A percentile compares a stretch with the other conserved stretches of the same genome.
Evolutionary conservation across 2,329 filamentous ascomycete genomes (phyloP).

Genomic region (Fusarium chuoi): DNA sequence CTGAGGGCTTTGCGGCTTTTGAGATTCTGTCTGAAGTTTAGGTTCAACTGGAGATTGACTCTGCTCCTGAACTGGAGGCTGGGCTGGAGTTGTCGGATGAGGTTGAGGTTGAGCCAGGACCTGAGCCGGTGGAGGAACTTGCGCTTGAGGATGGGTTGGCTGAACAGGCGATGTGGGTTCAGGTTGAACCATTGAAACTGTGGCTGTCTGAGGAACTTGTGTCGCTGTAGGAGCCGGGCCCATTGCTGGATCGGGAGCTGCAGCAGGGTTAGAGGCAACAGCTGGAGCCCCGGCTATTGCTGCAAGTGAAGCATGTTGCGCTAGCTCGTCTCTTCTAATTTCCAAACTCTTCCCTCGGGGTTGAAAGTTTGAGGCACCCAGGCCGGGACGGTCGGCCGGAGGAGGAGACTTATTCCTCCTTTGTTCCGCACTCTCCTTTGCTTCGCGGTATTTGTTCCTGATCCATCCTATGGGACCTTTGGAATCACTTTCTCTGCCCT

Average conservation of each 20-base stretch:
- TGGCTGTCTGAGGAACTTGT: constrained; percentile 14
- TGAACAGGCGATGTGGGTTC: constrained; percentile 9
- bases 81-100: constrained; percentile 4
- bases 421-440: constrained; percentile 66
- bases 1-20: background rate
- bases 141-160: constrained; percentile 6
- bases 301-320: constrained; percentile 16
- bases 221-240: background rate
- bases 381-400: constrained; percentile 51
- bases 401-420: constrained; percentile 68
- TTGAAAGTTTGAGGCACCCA: constrained; percentile 45
- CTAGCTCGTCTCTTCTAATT: constrained; percentile 52
- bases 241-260: constrained; percentile 4
- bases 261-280: constrained; percentile 1
- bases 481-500: constrained; percentile 56
- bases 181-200: constrained; percentile 18
- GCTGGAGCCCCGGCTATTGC: constrained; percentile 22
- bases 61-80: constrained; percentile 2
- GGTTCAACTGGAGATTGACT: background rate
- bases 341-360: constrained; percentile 61
- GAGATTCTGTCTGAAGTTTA: background rate
- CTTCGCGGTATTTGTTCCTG: constrained; percentile 68
- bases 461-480: constrained; percentile 68
- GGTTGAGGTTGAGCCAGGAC: background rate
- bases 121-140: background rate